Conservation (phyloP, 768 basidiomycete species). For the Suillus luteus region DNA sequence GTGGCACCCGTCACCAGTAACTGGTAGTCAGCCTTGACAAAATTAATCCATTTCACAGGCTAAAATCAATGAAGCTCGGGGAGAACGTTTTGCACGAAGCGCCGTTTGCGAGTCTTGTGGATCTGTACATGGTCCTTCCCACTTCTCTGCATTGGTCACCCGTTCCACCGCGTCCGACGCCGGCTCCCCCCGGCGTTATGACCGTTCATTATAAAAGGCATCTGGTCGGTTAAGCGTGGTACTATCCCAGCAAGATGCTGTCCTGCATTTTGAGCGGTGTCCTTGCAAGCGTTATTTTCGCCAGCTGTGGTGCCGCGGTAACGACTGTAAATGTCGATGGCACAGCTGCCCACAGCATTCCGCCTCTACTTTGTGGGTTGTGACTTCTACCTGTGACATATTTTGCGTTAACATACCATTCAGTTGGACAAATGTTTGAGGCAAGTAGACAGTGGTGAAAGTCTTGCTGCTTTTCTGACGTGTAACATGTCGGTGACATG, state of each 20-base stretch:
- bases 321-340: slow-evolving; percentile 44
- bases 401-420: not conserved
- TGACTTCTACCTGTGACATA: not conserved
- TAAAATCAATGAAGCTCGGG: not conserved
- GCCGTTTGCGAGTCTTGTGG: slow-evolving; percentile 1
- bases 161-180: not conserved
- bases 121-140: not conserved
- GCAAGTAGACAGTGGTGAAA: slow-evolving; percentile 28
- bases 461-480: not conserved
- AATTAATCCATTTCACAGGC: not conserved
- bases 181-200: not conserved
- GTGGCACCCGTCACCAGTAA: not conserved
- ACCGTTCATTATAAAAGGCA: slow-evolving; percentile 5
- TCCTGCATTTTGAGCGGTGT: slow-evolving; percentile 9
- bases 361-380: slow-evolving; percentile 53
- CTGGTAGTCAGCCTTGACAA: not conserved
- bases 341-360: slow-evolving; percentile 53
- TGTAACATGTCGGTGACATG: not conserved
- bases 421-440: slow-evolving; percentile 65
- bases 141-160: not conserved
- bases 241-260: slow-evolving; percentile 16
- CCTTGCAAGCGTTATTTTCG: slow-evolving; percentile 8
- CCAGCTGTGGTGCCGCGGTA: slow-evolving; percentile 9
- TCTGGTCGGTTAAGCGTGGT: not conserved
- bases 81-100: slow-evolving; percentile 11